Evolutionary conservation across 257 asterid species (phyloP).

Genomic region (Salvia rosmarinus): DNA sequence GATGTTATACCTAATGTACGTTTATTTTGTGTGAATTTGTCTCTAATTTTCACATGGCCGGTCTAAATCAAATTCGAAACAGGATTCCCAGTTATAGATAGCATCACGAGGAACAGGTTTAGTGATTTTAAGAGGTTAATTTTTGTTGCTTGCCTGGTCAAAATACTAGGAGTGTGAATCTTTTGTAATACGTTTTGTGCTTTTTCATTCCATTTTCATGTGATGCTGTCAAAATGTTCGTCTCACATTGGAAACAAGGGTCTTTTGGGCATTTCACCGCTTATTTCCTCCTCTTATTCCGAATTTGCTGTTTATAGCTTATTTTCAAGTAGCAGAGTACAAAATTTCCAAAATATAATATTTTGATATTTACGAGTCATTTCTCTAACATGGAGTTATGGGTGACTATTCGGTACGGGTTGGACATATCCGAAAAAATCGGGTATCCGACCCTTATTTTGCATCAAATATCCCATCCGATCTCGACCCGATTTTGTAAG

Average conservation of each 20-base stretch:
- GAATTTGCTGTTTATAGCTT: background rate
- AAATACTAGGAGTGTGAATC: background rate
- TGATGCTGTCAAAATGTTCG: slow-evolving; percentile 20
- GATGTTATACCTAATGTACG: too few relatives aligned
- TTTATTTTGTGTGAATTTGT: too few relatives aligned
- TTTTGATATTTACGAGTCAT: background rate
- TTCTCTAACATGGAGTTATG: too few relatives aligned
- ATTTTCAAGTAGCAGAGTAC: background rate
- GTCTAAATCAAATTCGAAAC: too few relatives aligned
- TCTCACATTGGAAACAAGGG: background rate
- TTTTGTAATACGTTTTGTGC: background rate
- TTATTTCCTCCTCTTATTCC: slow-evolving; percentile 11
- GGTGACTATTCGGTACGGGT: too few relatives aligned
- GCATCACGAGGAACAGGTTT: background rate
- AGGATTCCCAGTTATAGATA: too few relatives aligned
- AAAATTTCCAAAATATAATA: background rate
- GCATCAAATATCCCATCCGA: too few relatives aligned
- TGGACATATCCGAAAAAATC: too few relatives aligned
- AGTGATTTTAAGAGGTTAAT: background rate
- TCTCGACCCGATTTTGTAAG: too few relatives aligned
- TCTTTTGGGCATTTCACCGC: background rate
- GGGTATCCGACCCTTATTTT: too few relatives aligned
- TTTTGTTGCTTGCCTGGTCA: slow-evolving; percentile 18
- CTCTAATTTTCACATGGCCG: too few relatives aligned
- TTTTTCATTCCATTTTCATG: slow-evolving; percentile 19